phyloP scores from a whole-genome alignment of 2,329 filamentous ascomycete species.

The Epichloe uncinata region DNA sequence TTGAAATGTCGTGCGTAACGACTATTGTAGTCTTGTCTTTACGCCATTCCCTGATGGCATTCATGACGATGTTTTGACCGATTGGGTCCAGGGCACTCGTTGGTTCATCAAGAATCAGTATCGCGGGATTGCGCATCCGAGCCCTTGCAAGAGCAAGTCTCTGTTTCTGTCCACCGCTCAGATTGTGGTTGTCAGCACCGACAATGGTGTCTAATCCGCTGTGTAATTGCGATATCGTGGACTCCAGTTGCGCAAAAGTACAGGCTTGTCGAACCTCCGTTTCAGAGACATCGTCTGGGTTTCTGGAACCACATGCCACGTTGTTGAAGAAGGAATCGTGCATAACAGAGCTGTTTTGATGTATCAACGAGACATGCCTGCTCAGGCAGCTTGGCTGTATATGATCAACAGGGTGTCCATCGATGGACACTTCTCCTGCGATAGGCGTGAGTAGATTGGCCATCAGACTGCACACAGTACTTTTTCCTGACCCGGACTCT shows the following conservation, averaged over 20 bases:
- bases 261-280: conserved; percentile 48
- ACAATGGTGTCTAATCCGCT: conserved; percentile 59
- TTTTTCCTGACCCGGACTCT: conserved; percentile 82
- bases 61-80: conserved; percentile 55
- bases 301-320: conserved; percentile 53
- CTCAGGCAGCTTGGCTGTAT: conserved; percentile 62
- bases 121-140: conserved; percentile 58
- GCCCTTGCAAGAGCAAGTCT: conserved; percentile 70
- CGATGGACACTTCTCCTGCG: conserved; percentile 54
- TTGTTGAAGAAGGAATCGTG: conserved; percentile 69
- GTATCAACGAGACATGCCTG: conserved; percentile 64
- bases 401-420: conserved; percentile 45
- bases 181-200: conserved; percentile 51
- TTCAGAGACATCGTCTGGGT: conserved; percentile 33
- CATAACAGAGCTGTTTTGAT: conserved; percentile 73
- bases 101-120: conserved; percentile 79
- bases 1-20: conserved; percentile 78
- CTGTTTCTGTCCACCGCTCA: conserved; percentile 81
- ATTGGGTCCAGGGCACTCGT: conserved; percentile 75
- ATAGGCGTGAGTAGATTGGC: conserved; percentile 61
- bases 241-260: conserved; percentile 53
- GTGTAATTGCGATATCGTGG: conserved; percentile 53
- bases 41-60: conserved; percentile 65
- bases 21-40: conserved; percentile 75
- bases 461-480: conserved; percentile 70